Conservation (phyloP, 139 green algal species). For the Auxenochlorella pyrenoidosa region DNA sequence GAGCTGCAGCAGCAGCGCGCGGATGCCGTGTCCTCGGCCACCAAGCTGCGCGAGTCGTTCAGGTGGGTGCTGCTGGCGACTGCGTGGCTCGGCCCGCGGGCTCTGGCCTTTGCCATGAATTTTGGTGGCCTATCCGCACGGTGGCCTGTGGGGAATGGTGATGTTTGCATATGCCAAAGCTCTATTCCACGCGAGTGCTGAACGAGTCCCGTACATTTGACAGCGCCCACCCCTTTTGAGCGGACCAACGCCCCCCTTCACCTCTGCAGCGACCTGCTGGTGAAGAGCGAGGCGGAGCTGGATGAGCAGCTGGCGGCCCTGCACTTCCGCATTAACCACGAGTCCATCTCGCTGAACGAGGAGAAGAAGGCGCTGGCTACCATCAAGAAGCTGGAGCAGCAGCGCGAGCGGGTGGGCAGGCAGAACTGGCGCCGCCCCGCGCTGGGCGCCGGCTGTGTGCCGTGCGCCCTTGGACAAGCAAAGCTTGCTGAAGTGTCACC, state of each 20-base stretch:
- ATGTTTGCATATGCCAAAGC: too few relatives aligned
- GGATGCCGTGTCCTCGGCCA: neutral
- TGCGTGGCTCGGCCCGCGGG: too few relatives aligned
- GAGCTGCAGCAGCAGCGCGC: slow-evolving; percentile 38
- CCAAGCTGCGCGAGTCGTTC: slow-evolving; percentile 31
- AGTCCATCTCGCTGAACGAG: slow-evolving; percentile 54
- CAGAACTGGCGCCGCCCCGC: neutral
- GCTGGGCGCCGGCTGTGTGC: neutral
- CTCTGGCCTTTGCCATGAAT: too few relatives aligned
- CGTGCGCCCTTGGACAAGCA: too few relatives aligned
- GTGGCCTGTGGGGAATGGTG: too few relatives aligned
- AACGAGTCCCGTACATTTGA: too few relatives aligned
- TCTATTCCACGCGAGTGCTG: too few relatives aligned
- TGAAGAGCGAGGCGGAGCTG: slow-evolving; percentile 55
- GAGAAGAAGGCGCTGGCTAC: slow-evolving; percentile 51
- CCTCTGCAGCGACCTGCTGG: slow-evolving; percentile 46
- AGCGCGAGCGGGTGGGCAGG: slow-evolving; percentile 38
- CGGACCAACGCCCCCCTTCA: neutral
- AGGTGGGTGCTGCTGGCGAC: slow-evolving; percentile 13
- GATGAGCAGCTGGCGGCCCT: slow-evolving; percentile 40
- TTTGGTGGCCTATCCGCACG: too few relatives aligned
- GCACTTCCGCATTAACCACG: slow-evolving; percentile 53
- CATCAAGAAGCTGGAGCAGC: slow-evolving; percentile 56
- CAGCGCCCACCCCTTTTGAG: too few relatives aligned
- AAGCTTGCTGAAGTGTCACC: too few relatives aligned